Percentiles rank a stretch among this genome's conserved stretches.
Evolutionary conservation across 2,329 filamentous ascomycete genomes (phyloP).

Genomic region (Pseudogymnoascus sp.): DNA sequence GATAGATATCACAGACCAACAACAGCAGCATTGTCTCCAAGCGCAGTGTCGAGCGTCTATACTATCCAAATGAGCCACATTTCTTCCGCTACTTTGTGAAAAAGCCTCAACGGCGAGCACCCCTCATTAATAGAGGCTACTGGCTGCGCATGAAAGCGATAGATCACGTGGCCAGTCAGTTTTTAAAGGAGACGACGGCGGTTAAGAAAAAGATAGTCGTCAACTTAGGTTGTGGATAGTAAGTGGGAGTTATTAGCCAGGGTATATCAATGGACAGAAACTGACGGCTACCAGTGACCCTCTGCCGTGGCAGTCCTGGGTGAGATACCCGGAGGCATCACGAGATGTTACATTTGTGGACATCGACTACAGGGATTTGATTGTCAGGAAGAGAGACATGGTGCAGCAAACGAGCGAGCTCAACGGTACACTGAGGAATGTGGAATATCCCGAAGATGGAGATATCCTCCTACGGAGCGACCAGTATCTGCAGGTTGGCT

Average conservation of each 20-base stretch:
- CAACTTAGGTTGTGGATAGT: constrained; percentile 88
- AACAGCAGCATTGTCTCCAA: constrained; percentile 90
- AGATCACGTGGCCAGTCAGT: constrained; percentile 64
- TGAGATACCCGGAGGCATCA: constrained; percentile 52
- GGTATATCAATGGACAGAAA: not conserved
- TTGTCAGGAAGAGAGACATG: constrained; percentile 61
- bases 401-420: constrained; percentile 57
- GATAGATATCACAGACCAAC: constrained; percentile 54
- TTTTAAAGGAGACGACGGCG: constrained; percentile 49
- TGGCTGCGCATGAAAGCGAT: constrained; percentile 79
- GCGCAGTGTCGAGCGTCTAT: constrained; percentile 81
- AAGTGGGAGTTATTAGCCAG: constrained; percentile 34
- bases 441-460: constrained; percentile 34
- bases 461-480: constrained; percentile 54
- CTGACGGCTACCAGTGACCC: constrained; percentile 55
- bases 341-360: constrained; percentile 63
- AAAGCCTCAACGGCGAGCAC: constrained; percentile 74
- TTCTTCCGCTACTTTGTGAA: constrained; percentile 84
- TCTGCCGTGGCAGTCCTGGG: constrained; percentile 73
- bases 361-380: constrained; percentile 75
- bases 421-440: constrained; percentile 39
- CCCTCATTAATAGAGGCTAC: constrained; percentile 84
- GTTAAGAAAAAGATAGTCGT: constrained; percentile 62
- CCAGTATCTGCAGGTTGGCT: constrained; percentile 71
- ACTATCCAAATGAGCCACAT: constrained; percentile 67